Percentiles rank a stretch among this genome's conserved stretches.
Conservation (phyloP, 352 stramenopile genomes). For the Thraustochytrium sp. region DNA sequence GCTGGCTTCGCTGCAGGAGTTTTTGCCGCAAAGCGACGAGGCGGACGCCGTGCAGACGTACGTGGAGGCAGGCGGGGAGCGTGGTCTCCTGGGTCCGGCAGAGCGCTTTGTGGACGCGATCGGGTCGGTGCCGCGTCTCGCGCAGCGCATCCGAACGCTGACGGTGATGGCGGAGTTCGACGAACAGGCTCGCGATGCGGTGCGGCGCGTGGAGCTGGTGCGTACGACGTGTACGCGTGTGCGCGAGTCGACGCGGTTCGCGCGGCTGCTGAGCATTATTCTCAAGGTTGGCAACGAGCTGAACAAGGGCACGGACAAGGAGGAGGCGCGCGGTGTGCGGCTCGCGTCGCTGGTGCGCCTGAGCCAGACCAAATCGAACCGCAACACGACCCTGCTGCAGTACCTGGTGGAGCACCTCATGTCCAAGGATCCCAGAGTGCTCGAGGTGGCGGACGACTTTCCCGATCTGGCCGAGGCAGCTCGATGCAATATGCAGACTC, state of each 20-base stretch:
- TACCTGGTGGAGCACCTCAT: conserved; percentile 45
- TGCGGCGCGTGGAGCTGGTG: conserved; percentile 38
- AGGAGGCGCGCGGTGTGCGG: conserved; percentile 33
- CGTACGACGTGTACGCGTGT: conserved; percentile 22
- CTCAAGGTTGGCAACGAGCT: conserved; percentile 49
- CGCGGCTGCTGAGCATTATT: conserved; percentile 43
- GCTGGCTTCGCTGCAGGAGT: conserved; percentile 40
- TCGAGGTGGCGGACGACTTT: conserved; percentile 47
- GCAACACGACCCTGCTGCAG: conserved; percentile 46
- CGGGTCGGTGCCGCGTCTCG: conserved; percentile 10
- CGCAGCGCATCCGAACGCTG: conserved; percentile 45
- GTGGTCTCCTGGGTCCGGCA: conserved; percentile 17
- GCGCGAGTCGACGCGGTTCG: conserved; percentile 41
- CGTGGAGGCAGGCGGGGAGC: conserved; percentile 34
- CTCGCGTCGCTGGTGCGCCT: conserved; percentile 44
- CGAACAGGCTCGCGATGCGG: conserved; percentile 3
- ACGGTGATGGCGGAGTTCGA: conserved; percentile 41
- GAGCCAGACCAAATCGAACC: conserved; percentile 47
- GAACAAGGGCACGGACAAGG: conserved; percentile 48
- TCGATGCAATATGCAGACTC: conserved; percentile 34
- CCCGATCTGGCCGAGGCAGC: conserved; percentile 26
- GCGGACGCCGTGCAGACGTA: conserved; percentile 36
- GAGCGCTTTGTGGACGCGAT: conserved; percentile 46
- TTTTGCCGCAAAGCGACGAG: conserved; percentile 44
- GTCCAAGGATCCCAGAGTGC: conserved; percentile 34